Percentiles rank a stretch among this genome's conserved stretches.
These are phyloP conservation scores for Penicillium concentricum DNA, from an alignment of 2,329 filamentous ascomycete genomes.

Conservation along the genomic window DNA sequence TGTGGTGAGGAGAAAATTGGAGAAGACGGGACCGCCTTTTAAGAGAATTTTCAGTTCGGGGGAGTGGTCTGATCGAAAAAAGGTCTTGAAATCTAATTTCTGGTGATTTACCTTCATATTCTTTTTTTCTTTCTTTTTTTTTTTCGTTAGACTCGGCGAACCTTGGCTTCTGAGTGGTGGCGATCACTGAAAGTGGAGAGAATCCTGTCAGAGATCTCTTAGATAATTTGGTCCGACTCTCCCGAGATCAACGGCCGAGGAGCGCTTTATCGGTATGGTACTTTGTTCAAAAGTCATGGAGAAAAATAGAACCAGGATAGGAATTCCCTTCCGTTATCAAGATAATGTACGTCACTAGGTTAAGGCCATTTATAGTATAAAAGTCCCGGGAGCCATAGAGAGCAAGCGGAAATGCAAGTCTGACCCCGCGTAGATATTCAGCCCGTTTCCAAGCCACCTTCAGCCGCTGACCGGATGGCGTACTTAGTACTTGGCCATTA, in stretches of 20 bases:
- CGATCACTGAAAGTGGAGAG: constrained; percentile 9
- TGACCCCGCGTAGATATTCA: background rate
- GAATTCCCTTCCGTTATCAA: background rate
- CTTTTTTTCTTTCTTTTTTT: constrained; percentile 6
- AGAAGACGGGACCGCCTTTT: background rate
- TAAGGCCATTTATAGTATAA: background rate
- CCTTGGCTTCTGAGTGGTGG: constrained; percentile 19
- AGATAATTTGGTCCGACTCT: background rate
- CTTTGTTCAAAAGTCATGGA: background rate
- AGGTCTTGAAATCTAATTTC: constrained; percentile 8
- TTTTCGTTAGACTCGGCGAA: constrained; percentile 13
- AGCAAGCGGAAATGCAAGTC: background rate
- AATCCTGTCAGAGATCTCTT: background rate
- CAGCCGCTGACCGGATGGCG: constrained; percentile 1
- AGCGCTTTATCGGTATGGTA: background rate
- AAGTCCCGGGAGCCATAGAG: background rate
- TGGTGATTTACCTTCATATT: constrained; percentile 9
- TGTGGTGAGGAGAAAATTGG: constrained; percentile 2
- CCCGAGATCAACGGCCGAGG: background rate
- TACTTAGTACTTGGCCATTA: constrained; percentile 3
- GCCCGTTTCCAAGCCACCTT: background rate
- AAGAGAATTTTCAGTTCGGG: background rate
- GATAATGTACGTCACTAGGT: background rate
- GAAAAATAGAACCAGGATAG: background rate
- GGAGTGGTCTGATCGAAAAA: constrained; percentile 13